Percentiles rank a stretch among this genome's conserved stretches.
Conservation (phyloP, 2,329 filamentous ascomycete species). For the Xylaria polymorpha region DNA sequence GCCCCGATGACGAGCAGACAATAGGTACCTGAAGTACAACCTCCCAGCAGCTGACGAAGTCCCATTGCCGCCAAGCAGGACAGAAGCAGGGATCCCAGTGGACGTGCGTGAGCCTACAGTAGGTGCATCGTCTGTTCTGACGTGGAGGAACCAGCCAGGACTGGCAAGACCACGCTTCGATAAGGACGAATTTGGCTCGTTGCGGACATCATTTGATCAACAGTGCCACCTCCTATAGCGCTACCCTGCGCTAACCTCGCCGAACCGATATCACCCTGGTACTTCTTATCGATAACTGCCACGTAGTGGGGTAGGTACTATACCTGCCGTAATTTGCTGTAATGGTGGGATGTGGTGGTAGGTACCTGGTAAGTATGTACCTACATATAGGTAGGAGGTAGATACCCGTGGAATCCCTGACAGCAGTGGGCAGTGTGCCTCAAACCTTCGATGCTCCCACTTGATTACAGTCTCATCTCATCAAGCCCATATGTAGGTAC, state of each 20-base stretch:
- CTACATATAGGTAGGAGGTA: too few species aligned
- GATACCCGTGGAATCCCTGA: too few species aligned
- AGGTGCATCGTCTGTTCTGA: slow-evolving; percentile 18
- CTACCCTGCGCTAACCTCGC: slow-evolving; percentile 4
- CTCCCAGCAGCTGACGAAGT: slow-evolving; percentile 27
- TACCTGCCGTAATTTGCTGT: too few species aligned
- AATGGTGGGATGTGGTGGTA: too few species aligned
- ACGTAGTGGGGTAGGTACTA: background rate
- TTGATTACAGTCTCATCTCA: too few species aligned
- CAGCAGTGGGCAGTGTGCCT: too few species aligned
- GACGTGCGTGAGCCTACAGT: slow-evolving; percentile 13
- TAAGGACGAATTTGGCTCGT: slow-evolving; percentile 20
- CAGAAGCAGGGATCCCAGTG: slow-evolving; percentile 1
- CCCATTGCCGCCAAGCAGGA: slow-evolving; percentile 24
- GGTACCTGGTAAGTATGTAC: too few species aligned
- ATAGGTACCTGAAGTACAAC: background rate
- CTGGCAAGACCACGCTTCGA: slow-evolving; percentile 3
- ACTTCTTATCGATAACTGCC: slow-evolving; percentile 1
- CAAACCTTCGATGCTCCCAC: too few species aligned
- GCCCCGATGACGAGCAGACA: slow-evolving; percentile 40
- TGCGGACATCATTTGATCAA: slow-evolving; percentile 14
- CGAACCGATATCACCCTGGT: background rate
- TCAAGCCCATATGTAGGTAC: too few species aligned
- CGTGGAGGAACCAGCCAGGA: slow-evolving; percentile 14
- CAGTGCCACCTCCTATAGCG: slow-evolving; percentile 12